phyloP scores from a whole-genome alignment of 331 rosid genomes.

The Stylosanthes scabra region DNA sequence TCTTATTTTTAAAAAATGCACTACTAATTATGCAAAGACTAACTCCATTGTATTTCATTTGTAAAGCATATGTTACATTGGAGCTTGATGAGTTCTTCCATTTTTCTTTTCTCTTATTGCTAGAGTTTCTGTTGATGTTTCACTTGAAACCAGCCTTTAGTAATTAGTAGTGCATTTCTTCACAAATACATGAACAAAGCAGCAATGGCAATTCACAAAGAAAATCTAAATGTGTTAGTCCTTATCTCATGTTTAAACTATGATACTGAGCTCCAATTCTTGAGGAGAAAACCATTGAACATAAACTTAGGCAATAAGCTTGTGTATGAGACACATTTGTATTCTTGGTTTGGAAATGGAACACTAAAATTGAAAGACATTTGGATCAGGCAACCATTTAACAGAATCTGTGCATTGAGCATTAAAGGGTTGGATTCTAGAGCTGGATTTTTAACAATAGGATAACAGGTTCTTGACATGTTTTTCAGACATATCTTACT shows the following conservation, averaged over 20 bases:
- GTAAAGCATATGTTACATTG: too few species aligned
- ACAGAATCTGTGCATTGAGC: constrained; percentile 45
- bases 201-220: constrained; percentile 46
- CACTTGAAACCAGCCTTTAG: too few species aligned
- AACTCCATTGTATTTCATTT: too few species aligned
- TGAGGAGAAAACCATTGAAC: constrained; percentile 42
- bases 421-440: constrained; percentile 38
- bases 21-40: too few species aligned
- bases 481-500: constrained; percentile 56
- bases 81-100: too few species aligned
- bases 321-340: constrained; percentile 62
- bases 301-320: constrained; percentile 45
- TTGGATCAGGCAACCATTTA: constrained; percentile 55
- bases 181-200: constrained; percentile 46
- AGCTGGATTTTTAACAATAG: constrained; percentile 50
- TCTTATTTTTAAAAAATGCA: constrained; percentile 33
- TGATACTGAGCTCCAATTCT: constrained; percentile 56
- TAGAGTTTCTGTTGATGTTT: too few species aligned
- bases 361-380: constrained; percentile 49
- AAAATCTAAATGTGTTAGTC: constrained; percentile 52
- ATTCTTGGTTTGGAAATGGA: constrained; percentile 60
- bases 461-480: constrained; percentile 62
- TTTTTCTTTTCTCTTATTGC: too few species aligned
- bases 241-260: constrained; percentile 59
- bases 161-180: too few species aligned